Evolutionary conservation across 2,329 filamentous ascomycete species (phyloP), one percentile per base, ranked within the genome.

Genomic region (Penicillium fuscoglaucum): DNA sequence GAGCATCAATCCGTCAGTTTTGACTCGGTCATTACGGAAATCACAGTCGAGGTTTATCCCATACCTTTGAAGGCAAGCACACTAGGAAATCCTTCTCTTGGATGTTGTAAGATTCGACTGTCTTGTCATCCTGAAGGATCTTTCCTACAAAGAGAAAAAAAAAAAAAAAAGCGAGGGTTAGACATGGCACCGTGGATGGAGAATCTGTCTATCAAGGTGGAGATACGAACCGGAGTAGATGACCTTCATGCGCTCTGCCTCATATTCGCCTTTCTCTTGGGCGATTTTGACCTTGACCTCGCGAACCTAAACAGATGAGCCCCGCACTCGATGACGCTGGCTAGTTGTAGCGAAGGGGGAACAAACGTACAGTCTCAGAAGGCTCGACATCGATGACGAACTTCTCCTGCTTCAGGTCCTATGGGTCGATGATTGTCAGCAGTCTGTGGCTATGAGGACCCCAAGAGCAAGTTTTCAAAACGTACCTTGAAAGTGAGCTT

Each of bases 11-110:
- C 2, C 44, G 24, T 57, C 28, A 54, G 29, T 43, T 48, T 35
- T 17, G 21, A 6, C 28, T 40, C 24, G 17, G 19, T 28, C 8
- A 31, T 28, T 21, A 39, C 39, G 2, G 15, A 33, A 35, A 41
- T 15, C 12, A 13, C 29, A 15, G 21, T 35, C 7, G 17, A 19
- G 7, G 15, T 5, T 8, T 46, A 39, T 44, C 46, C 62, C 77
- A 63, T 81, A 96, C 93, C 90, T 98, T 98, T 74, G 91, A 91
- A 70, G 96, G 88, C 87, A 99, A 96, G 81, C 95, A 99, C 61
- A 99, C 95, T 70, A 99, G 92, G 76, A 98, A 99, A 39, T 95
- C 95, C 84, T 98, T 99, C 84, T 98, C 95, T 79, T 99, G 93
- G 64, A 99, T 98, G 79, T 91, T 96, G 82, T 98, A 98, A 41